Evolutionary conservation across 805 yeast species (phyloP), one percentile per base, ranked within the genome.

Genomic region (Sugiyamaella chiloensis): DNA sequence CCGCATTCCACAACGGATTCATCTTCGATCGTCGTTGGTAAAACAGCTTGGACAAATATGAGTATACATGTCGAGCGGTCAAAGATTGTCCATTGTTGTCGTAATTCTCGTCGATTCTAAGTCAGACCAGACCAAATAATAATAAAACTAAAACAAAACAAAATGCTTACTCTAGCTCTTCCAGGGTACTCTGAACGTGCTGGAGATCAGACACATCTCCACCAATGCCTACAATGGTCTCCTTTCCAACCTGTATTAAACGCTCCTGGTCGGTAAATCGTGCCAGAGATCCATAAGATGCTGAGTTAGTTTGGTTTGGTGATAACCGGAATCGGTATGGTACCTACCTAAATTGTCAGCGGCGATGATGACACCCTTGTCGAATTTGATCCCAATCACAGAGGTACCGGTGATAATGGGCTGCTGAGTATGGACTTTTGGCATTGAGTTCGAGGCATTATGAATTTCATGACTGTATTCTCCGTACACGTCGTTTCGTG

Each of bases 321-420:
- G 9, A 26, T 7, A 8, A 8, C 29, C 11, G n/a, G n/a, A 26
- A 7, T 11, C 9, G 29, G 9, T 26, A 11, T 12, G 37, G 4
- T 14, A 54, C 65, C n/a, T 40, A 20, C 85, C 96, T 67, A 91
- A 70, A 60, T 87, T 87, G 65, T 93, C 99, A 4, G 99, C 97
- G 1, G 99, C 98, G 68, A 93, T 75, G 31, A 93, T 79, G 40
- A 93, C 83, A 32, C 99, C 99, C 57, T 85, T 85, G 53, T 86
- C 74, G 72, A 83, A 93, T 69, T 90, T 93, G 68, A 91, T 76
- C 6, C 93, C 95, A 58, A 93, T 75, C 19, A 93, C 99, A 29
- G 96, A 88, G 0, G 98, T 87, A 63, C 99, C 98, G 11, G 99
- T 93, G 51, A 93, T 87, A 56, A 87, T 85, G 41, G 99, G 99